Conservation (phyloP, 148 eudicot genomes). For the Diospyros kaki region DNA sequence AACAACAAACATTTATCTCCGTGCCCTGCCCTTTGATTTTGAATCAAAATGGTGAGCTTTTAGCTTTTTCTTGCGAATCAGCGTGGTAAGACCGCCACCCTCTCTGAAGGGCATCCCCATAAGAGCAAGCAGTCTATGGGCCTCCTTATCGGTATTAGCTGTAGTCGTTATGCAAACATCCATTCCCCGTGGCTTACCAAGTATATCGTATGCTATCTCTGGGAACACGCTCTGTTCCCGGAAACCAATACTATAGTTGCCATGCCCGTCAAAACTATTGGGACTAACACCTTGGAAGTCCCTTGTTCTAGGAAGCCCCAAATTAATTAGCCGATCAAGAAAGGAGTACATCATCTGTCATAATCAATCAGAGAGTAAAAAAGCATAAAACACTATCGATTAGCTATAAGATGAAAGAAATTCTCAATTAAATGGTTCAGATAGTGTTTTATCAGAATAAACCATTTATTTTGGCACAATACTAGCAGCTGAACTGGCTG, state of each 20-base stretch:
- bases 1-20: conserved; percentile 25
- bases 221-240: conserved; percentile 89
- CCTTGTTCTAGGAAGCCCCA: conserved; percentile 88
- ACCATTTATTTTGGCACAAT: background rate
- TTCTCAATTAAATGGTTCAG: background rate
- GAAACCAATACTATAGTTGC: conserved; percentile 86
- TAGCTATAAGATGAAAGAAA: background rate
- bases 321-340: conserved; percentile 83
- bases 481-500: background rate
- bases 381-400: background rate
- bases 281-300: conserved; percentile 94
- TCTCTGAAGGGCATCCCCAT: conserved; percentile 99
- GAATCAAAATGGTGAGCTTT: conserved; percentile 81
- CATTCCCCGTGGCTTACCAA: conserved; percentile 92
- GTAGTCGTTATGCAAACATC: conserved; percentile 89
- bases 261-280: conserved; percentile 92
- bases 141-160: conserved; percentile 91
- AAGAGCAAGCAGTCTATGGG: conserved; percentile 55
- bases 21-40: conserved; percentile 40
- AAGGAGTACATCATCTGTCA: conserved; percentile 84
- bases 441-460: background rate
- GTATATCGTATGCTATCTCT: conserved; percentile 58
- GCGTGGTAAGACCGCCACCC: conserved; percentile 41
- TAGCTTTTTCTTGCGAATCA: conserved; percentile 78
- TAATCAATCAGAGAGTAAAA: conserved; percentile 8